Evolutionary conservation across 495 filamentous ascomycete genomes (phyloP), one percentile per base, ranked within the genome.

Genomic region (Aspergillus indologenus): DNA sequence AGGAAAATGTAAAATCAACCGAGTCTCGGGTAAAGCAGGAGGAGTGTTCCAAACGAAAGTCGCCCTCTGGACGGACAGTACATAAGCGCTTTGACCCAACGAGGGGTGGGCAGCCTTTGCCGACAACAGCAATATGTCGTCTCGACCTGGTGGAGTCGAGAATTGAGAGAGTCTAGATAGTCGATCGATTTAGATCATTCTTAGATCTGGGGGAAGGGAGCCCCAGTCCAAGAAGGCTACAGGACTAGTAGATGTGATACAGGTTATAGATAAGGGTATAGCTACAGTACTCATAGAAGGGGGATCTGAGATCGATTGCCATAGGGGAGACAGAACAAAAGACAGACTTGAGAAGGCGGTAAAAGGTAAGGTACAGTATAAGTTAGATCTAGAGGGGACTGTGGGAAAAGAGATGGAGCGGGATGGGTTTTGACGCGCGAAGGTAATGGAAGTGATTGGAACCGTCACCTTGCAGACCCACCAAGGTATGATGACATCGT

Each of bases 391-490:
- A 2, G 34, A 40, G 7, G 7, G 34, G 34, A 40, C 34, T 7
- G 34, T 6, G 34, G 34, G 34, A 40, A 40, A 40, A 14, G 12
- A 40, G 12, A 40, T 7, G 34, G 34, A 40, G 34, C 34, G 34
- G 34, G 34, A 11, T 7, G 34, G 34, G 12, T 40, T 29, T 40
- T 40, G 34, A 40, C 34, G 34, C 54, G 34, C 54, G 54, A 57
- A 57, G 44, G 31, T 24, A 34, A 57, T 57, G 54, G 54, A 57
- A 57, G 18, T 57, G 54, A 45, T 57, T 57, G 54, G 54, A 57
- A 57, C 45, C 23, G 31, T 12, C 34, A 11, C 5, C 12, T 15
- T 6, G 11, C 14, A 14, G 52, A 31, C 52, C 52, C 52, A 54
- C 52, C 31, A 7, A 42, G 52, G 40, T 54, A 51, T 54, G 52